Evolutionary conservation across 768 basidiomycete genomes (phyloP).

Genomic region (Leccinum broughii): DNA sequence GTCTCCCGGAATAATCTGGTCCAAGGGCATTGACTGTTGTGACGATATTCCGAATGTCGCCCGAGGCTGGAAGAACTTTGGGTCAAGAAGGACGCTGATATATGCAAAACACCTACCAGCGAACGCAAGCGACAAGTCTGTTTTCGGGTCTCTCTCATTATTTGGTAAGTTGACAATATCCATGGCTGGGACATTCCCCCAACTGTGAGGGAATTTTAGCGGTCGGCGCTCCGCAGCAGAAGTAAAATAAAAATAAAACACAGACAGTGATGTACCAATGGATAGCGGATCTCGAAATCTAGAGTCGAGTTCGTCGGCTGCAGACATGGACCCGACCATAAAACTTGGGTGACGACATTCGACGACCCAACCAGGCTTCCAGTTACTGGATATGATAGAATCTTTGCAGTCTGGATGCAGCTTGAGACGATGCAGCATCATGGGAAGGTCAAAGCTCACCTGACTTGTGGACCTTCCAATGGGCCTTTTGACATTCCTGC

Average conservation of each 20-base stretch:
- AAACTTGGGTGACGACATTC: conserved; percentile 26
- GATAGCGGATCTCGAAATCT: conserved; percentile 29
- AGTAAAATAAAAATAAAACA: background rate
- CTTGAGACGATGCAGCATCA: background rate
- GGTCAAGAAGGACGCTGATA: background rate
- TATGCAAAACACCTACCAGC: conserved; percentile 18
- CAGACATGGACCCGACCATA: conserved; percentile 9
- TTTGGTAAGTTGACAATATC: conserved; percentile 32
- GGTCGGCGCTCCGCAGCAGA: background rate
- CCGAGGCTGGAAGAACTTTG: conserved; percentile 39
- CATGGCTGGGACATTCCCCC: conserved; percentile 39
- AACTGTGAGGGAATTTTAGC: conserved; percentile 14
- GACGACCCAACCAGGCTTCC: conserved; percentile 25
- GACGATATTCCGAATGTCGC: conserved; percentile 48
- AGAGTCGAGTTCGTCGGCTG: background rate
- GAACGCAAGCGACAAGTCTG: conserved; percentile 27
- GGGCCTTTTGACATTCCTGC: conserved; percentile 43
- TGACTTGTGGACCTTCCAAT: conserved; percentile 43
- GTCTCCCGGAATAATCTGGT: conserved; percentile 38
- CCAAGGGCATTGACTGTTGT: conserved; percentile 46
- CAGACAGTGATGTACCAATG: conserved; percentile 27
- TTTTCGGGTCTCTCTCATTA: conserved; percentile 19
- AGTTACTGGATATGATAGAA: conserved; percentile 17
- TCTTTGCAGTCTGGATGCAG: conserved; percentile 25
- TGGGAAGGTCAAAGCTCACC: conserved; percentile 22